Evolutionary conservation across 306 rosid species (phyloP), one percentile per base, ranked within the genome.

Genomic region (Rubus idaeus): DNA sequence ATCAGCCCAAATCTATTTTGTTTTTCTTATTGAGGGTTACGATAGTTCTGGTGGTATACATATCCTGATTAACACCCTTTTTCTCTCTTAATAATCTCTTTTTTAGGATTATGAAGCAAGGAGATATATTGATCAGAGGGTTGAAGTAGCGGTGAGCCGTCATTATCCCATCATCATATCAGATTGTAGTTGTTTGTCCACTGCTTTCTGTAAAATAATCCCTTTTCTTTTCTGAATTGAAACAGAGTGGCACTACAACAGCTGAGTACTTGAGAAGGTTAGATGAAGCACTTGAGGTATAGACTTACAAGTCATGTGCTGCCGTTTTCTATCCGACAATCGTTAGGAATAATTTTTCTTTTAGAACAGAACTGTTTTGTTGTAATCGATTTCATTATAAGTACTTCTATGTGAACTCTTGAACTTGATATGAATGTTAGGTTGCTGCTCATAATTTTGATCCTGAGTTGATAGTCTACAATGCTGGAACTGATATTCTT

Each of bases 401-500:
- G 52, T 4, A 74, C 44, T 1, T n/a, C 20, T 1, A 41, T 10
- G 26, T 61, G 63, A 53, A 51, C 72, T 67, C 5, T n/a, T 3
- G 23, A 75, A 12, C 44, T 18, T 14, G n/a, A 62, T 39, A 18
- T 61, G 60, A 47, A 67, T 62, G 55, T 50, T 79, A 95, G 98
- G 88, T 90, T 82, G 96, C 93, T 49, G 88, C 78, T 62, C 76
- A 16, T 26, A 85, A 80, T 44, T 88, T 86, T 86, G 79, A 88
- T 73, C 98, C 97, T 53, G 96, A 92, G 82, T 85, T 95, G 84
- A 55, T 95, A 74, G 77, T 92, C 81, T 92, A 89, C 85, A 94
- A 92, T 60, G 97, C 97, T 74, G 98, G 98, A 86, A 95, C 97
- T 46, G 98, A 95, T 91, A 87, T 95, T 77, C 82, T 95, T 44